Percentiles rank a stretch among this genome's conserved stretches.
Evolutionary conservation across 2,329 filamentous ascomycete species (phyloP).

Genomic region (Parasarocladium wereldwijsianum): DNA sequence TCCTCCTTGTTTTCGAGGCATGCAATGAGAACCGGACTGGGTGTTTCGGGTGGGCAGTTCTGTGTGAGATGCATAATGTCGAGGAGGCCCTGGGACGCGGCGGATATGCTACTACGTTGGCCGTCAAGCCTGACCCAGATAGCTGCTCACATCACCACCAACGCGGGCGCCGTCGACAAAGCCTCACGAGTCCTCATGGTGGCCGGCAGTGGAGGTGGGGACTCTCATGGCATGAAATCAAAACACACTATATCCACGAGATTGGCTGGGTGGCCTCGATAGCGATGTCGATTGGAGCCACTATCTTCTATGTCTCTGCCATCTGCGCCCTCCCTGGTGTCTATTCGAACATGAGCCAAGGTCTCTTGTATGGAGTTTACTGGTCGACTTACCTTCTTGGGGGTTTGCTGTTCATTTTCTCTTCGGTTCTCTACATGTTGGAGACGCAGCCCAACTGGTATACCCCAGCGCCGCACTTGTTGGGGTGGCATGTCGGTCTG

Average conservation of each 20-base stretch:
- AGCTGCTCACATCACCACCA: conserved; percentile 8
- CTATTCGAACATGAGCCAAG: conserved; percentile 28
- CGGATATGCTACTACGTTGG: not conserved
- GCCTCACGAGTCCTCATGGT: conserved; percentile 5
- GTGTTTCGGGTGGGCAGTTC: conserved; percentile 47
- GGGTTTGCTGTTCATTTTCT: conserved; percentile 45
- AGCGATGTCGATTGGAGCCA: conserved; percentile 41
- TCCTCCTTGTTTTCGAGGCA: conserved; percentile 44
- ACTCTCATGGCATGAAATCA: conserved; percentile 37
- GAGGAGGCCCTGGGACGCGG: too few relatives aligned
- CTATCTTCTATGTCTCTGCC: conserved; percentile 49
- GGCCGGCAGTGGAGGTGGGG: conserved; percentile 39
- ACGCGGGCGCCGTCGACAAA: not conserved
- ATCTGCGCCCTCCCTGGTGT: conserved; percentile 46
- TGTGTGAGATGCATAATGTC: conserved; percentile 15
- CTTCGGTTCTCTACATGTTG: conserved; percentile 42
- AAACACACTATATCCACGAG: conserved; percentile 44
- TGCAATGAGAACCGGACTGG: conserved; percentile 40
- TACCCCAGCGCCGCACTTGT: conserved; percentile 31
- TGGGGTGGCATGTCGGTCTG: conserved; percentile 51
- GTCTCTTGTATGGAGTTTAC: conserved; percentile 36
- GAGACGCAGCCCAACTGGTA: conserved; percentile 52
- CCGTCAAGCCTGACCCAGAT: not conserved
- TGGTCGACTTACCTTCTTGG: conserved; percentile 45
- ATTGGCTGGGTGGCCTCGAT: conserved; percentile 47